Evolutionary conservation across 768 basidiomycete genomes (phyloP), one percentile per base, ranked within the genome.

Genomic region (Steccherinum ochraceum): DNA sequence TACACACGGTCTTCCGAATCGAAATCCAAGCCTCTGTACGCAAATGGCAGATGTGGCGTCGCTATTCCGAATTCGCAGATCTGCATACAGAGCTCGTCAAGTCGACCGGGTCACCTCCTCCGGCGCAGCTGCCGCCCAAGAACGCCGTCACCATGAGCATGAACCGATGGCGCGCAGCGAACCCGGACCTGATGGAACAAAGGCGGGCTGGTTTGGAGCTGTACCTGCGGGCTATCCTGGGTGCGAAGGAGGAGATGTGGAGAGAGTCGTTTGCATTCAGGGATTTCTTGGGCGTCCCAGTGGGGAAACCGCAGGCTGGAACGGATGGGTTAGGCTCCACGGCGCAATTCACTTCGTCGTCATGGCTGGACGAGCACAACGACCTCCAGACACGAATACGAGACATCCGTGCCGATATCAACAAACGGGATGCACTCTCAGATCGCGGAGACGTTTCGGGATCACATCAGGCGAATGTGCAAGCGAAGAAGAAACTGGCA

Each of bases 51-150:
- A 89, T 96, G 77, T 89, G 88, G 83, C 76, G 87, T 52, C 87
- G 95, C 46, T 98, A 97, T 71, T 93, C 91, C 40, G 93, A 96
- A 69, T 98, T 98, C 69, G 83, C 79, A 62, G 84, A 90, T 59
- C 81, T 98, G 5, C 80, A 94, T 66, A 77, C 79, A 5, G 87
- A 93, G 60, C 80, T 96, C 59, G 77, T 78, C 23, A 84, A 86
- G 63, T 79, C 84, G n/a, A 79, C 80, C n/a, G 84, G 84, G 13
- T 77, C 81, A n/a, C 69, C 84, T 18, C 92, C 93, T 11, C 93
- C 94, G 12, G 76, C 68, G 16, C 54, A 74, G n/a, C 79, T 97
- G 18, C 95, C 95, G 30, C 81, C 86, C 10, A 98, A 98, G 68
- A 88, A 89, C 63, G 68, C 79, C 41, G 75, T 90, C 66, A 80